Percentiles rank a stretch among this genome's conserved stretches.
phyloP scores from a whole-genome alignment of 1,284 basidiomycete species.

The Schizophyllum commune region DNA sequence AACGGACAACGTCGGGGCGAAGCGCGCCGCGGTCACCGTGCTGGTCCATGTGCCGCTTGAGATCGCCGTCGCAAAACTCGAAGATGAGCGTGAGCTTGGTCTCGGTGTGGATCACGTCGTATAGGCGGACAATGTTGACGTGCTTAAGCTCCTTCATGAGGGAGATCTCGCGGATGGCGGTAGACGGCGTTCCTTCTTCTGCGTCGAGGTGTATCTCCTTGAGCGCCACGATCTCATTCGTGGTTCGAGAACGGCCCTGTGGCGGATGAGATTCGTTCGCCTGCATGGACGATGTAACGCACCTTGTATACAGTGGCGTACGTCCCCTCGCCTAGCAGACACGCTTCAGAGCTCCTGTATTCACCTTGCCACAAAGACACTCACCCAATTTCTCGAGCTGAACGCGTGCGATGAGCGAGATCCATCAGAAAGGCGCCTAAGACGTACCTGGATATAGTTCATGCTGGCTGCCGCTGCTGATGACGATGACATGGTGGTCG shows the following conservation, averaged over 20 bases:
- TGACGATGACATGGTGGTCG: not conserved
- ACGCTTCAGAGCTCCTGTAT: slow-evolving; percentile 6
- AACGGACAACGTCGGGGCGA: slow-evolving; percentile 88
- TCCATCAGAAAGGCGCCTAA: slow-evolving; percentile 2
- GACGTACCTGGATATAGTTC: slow-evolving; percentile 64
- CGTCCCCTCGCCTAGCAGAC: slow-evolving; percentile 63
- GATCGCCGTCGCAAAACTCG: slow-evolving; percentile 96
- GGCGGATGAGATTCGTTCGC: slow-evolving; percentile 7
- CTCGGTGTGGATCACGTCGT: slow-evolving; percentile 98
- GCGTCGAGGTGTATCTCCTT: slow-evolving; percentile 96
- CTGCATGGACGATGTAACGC: slow-evolving; percentile 8
- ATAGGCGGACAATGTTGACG: slow-evolving; percentile 89
- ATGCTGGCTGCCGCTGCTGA: slow-evolving; percentile 4
- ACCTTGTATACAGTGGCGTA: slow-evolving; percentile 93
- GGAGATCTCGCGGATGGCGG: slow-evolving; percentile 92
- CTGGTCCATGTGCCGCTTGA: slow-evolving; percentile 99
- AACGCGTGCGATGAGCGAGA: slow-evolving; percentile 24
- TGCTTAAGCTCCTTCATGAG: slow-evolving; percentile 97
- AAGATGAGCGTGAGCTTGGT: slow-evolving; percentile 98
- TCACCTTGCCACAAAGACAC: slow-evolving; percentile 9
- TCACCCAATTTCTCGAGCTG: slow-evolving; percentile 82
- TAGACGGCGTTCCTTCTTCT: slow-evolving; percentile 92
- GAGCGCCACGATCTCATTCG: slow-evolving; percentile 84
- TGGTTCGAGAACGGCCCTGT: slow-evolving; percentile 78
- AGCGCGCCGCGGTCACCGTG: slow-evolving; percentile 95